Conservation (phyloP, 108 stramenopile genomes). For the Epipyxis sp. region DNA sequence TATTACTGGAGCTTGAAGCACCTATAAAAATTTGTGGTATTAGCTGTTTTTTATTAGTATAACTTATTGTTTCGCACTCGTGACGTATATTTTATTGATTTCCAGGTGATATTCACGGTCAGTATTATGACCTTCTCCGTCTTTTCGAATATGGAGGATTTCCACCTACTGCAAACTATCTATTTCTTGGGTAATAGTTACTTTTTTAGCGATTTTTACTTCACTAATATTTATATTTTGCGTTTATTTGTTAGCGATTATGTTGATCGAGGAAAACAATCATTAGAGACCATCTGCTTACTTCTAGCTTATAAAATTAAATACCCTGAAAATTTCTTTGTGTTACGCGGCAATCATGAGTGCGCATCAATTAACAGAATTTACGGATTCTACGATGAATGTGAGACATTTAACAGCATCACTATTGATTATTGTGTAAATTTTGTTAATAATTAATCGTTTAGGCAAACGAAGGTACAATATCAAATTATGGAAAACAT, state of each 20-base stretch:
- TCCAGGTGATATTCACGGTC: conserved; percentile 86
- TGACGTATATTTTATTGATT: not conserved
- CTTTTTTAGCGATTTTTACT: not conserved
- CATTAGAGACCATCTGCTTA: conserved; percentile 88
- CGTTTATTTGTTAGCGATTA: conserved; percentile 65
- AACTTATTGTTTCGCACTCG: not conserved
- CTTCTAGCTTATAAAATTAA: conserved; percentile 98
- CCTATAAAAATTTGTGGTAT: conserved; percentile 97
- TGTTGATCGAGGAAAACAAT: conserved; percentile 95
- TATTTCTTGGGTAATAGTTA: conserved; percentile 73
- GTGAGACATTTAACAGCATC: conserved; percentile 56
- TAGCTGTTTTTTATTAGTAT: too few relatives aligned
- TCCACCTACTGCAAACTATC: conserved; percentile 95
- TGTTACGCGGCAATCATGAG: conserved; percentile 99
- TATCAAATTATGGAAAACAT: conserved; percentile 99
- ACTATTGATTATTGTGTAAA: not conserved
- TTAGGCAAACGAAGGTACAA: conserved; percentile 75
- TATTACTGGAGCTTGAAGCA: conserved; percentile 94
- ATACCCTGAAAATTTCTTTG: conserved; percentile 98
- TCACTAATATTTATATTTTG: not conserved
- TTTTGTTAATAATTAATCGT: not conserved
- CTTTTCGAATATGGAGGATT: conserved; percentile 96
- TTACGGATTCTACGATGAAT: conserved; percentile 99
- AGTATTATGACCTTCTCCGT: conserved; percentile 95
- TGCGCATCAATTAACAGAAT: conserved; percentile 98